Conservation (phyloP, 768 basidiomycete species). For the Amanita pseudoporphyria region DNA sequence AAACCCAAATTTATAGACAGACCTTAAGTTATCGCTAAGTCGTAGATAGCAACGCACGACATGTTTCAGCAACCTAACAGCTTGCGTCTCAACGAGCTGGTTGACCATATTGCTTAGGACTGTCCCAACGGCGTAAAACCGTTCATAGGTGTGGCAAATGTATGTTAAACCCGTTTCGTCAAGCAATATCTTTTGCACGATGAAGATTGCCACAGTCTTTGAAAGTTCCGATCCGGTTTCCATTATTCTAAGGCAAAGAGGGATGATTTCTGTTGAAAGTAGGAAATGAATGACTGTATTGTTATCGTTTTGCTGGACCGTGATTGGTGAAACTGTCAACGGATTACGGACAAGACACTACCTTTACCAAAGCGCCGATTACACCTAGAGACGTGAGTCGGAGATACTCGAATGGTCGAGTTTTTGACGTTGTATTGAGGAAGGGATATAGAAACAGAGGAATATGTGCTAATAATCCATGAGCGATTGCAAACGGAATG, state of each 20-base stretch:
- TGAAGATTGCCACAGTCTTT: constrained; percentile 99
- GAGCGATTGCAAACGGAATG: constrained; percentile 24
- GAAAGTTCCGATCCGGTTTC: constrained; percentile 98
- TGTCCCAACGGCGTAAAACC: constrained; percentile 98
- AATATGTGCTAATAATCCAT: constrained; percentile 79
- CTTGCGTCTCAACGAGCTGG: constrained; percentile 96
- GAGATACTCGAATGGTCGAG: constrained; percentile 98
- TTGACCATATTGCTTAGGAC: constrained; percentile 99
- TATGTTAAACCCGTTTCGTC: constrained; percentile 98
- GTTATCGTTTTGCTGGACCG: constrained; percentile 91
- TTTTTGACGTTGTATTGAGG: constrained; percentile 97
- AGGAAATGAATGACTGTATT: constrained; percentile 98
- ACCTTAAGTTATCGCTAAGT: constrained; percentile 93
- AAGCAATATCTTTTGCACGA: constrained; percentile 95
- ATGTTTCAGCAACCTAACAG: constrained; percentile 92
- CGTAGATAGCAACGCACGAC: constrained; percentile 96
- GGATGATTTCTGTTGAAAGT: constrained; percentile 98
- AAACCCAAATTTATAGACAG: constrained; percentile 17
- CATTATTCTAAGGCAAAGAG: constrained; percentile 98
- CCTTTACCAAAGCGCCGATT: constrained; percentile 98
- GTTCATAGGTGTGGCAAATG: constrained; percentile 99
- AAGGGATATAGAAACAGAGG: constrained; percentile 98
- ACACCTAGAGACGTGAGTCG: constrained; percentile 99
- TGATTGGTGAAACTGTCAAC: background rate
- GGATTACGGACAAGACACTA: constrained; percentile 20